phyloP scores from a whole-genome alignment of 2,329 filamentous ascomycete genomes.

The Venturia pyrina region DNA sequence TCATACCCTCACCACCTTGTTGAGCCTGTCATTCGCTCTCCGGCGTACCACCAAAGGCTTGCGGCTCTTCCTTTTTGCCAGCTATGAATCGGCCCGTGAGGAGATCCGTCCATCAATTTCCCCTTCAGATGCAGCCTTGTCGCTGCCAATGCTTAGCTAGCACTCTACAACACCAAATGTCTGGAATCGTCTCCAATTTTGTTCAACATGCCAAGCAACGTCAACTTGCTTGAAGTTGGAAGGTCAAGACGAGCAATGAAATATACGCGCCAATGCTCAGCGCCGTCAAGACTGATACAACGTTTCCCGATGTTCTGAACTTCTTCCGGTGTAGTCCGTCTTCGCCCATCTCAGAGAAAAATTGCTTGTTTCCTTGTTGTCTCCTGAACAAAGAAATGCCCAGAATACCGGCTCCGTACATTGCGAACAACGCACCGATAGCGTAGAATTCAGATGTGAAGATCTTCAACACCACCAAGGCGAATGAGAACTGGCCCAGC shows the following conservation, averaged over 20 bases:
- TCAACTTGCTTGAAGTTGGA: slow-evolving; percentile 33
- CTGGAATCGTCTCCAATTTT: slow-evolving; percentile 13
- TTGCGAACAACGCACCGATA: slow-evolving; percentile 90
- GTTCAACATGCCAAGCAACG: slow-evolving; percentile 14
- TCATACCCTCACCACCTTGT: too few species aligned
- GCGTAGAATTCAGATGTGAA: slow-evolving; percentile 95
- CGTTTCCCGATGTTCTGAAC: slow-evolving; percentile 57
- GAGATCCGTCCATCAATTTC: background rate
- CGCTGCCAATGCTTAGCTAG: slow-evolving; percentile 2
- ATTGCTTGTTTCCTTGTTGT: slow-evolving; percentile 87
- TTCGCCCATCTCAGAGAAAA: slow-evolving; percentile 60
- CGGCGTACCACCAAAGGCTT: background rate
- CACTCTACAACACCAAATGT: background rate
- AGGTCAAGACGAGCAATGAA: slow-evolving; percentile 48
- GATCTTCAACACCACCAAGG: slow-evolving; percentile 89
- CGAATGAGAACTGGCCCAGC: slow-evolving; percentile 88
- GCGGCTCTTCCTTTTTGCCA: background rate
- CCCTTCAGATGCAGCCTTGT: background rate
- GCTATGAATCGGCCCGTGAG: background rate
- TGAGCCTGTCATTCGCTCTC: slow-evolving; percentile 1
- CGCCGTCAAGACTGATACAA: slow-evolving; percentile 51
- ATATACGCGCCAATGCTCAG: slow-evolving; percentile 53
- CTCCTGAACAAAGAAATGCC: slow-evolving; percentile 75
- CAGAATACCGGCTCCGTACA: slow-evolving; percentile 79
- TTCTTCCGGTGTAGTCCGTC: slow-evolving; percentile 51